Base-by-base conservation (phyloP, 2,329 filamentous ascomycete species). In the Fusarium lyarnte region DNA sequence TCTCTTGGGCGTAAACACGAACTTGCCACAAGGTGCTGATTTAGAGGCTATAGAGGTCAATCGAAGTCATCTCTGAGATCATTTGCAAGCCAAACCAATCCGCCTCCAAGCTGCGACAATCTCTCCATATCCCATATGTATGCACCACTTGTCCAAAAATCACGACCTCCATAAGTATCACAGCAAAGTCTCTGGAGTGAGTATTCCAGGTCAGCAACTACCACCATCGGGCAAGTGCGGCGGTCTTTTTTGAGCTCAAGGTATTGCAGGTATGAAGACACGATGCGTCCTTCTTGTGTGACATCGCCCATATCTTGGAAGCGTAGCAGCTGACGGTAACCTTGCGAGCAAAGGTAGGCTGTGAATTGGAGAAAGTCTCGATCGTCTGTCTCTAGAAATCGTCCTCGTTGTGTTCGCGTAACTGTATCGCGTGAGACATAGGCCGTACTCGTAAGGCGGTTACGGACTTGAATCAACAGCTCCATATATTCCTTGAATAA, bases 1-100 rank as follows among this genome's bases (percentile, higher is more conserved):
- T 58, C 33, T 58, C 54, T 8, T 58, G 54, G 54, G 54, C 54
- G n/a, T n/a, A n/a, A n/a, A n/a, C n/a, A n/a, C n/a, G n/a, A n/a
- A n/a, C n/a, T n/a, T n/a, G n/a, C n/a, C n/a, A n/a, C n/a, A n/a
- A n/a, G n/a, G n/a, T n/a, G n/a, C n/a, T n/a, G n/a, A n/a, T n/a
- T n/a, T n/a, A n/a, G n/a, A n/a, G n/a, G n/a, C n/a, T n/a, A n/a
- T 29, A 29, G 27, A 29, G 27, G 27, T 29, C 27, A 29, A 8
- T 29, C 7, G 27, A 9, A 29, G 27, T 29, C 27, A 29, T 29
- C 27, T 35, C 16, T 41, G 12, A 43, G 2, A 19, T 43, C 16
- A 19, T 3, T 13, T 5, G 16, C 16, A 9, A 25, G 11, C 42
- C 42, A 43, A 0, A 12, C 1, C 16, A 25, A 4, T 19, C 6